Conservation (phyloP, 1,139 yeast genomes). For the Kluyveromyces sp. region DNA sequence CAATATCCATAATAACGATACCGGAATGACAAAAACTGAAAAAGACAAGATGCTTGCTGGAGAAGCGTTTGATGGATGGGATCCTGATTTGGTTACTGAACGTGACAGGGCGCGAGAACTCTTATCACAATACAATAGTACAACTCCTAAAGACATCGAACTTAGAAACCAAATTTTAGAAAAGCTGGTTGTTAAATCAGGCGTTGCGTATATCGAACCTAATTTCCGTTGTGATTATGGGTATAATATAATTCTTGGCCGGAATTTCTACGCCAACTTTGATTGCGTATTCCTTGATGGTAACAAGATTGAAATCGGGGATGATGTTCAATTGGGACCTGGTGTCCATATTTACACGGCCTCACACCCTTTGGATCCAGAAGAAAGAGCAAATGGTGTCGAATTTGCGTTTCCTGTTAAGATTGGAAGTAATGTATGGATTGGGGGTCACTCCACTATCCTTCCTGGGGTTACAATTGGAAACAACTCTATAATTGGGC, state of each 20-base stretch:
- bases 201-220: constrained; percentile 31
- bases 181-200: neutral
- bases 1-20: too few species aligned
- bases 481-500: constrained; percentile 56
- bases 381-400: constrained; percentile 36
- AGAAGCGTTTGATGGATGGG: neutral
- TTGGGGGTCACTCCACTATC: constrained; percentile 47
- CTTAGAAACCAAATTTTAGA: neutral
- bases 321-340: constrained; percentile 55
- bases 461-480: constrained; percentile 66
- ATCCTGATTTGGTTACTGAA: constrained; percentile 2
- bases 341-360: constrained; percentile 55
- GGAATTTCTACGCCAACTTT: constrained; percentile 47
- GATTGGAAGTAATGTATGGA: constrained; percentile 62
- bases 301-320: constrained; percentile 54
- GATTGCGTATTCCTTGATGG: constrained; percentile 54
- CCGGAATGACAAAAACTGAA: constrained; percentile 3
- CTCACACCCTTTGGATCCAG: constrained; percentile 52
- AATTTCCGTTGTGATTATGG: constrained; percentile 57
- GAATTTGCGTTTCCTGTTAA: constrained; percentile 51
- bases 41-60: constrained; percentile 6
- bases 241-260: constrained; percentile 44
- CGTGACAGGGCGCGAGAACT: neutral
- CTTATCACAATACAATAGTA: neutral
- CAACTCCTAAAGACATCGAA: neutral